Evolutionary conservation across 2,329 filamentous ascomycete species (phyloP), one percentile per base, ranked within the genome.

Genomic region (Ceratocystis papillata): DNA sequence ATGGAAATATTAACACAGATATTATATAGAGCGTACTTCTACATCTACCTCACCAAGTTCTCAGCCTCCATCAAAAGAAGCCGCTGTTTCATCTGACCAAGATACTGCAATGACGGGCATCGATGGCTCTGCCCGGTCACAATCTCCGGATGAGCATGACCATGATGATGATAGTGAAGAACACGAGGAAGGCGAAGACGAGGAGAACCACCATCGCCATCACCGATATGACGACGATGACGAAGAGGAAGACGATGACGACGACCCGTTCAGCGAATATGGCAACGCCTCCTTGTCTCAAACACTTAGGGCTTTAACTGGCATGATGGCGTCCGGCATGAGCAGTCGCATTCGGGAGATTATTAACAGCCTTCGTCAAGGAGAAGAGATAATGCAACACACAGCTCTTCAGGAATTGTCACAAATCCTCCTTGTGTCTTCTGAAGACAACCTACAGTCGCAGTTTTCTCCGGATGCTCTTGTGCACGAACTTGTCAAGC

Each of bases 381-480:
- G 92, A 73, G 89, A 93, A 60, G 90, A 96, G 69, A 92, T 91
- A 0, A 78, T 94, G 48, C 95, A 99, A 77, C 80, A 96, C 70
- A 91, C 96, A 72, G 94, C 93, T 33, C 79, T 99, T 37, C 90
- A 96, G 75, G 93, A 97, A 71, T 80, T 99, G 5, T 96, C 93
- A 0, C 92, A 99, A 75, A 87, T 97, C 65, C 79, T 99, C 4
- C 80, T 99, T 37, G 89, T 99, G 46, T 96, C 93, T 10, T 97
- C 94, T 70, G 94, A 99, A 76, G 94, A 99, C 73, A 96, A 95
- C 70, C 81, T 99, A 10, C 90, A 93, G 1, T 94, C 94, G 3
- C 90, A 96, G 72, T 97, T 99, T 74, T 90, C 90, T 0, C 90
- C 94, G 1, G 94, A 99, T 76, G 83, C 89, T 7, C 97, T 94